Percentiles rank a stretch among this genome's conserved stretches.
Evolutionary conservation across 2,329 filamentous ascomycete genomes (phyloP).

Genomic region (Cladosporium colombiae): DNA sequence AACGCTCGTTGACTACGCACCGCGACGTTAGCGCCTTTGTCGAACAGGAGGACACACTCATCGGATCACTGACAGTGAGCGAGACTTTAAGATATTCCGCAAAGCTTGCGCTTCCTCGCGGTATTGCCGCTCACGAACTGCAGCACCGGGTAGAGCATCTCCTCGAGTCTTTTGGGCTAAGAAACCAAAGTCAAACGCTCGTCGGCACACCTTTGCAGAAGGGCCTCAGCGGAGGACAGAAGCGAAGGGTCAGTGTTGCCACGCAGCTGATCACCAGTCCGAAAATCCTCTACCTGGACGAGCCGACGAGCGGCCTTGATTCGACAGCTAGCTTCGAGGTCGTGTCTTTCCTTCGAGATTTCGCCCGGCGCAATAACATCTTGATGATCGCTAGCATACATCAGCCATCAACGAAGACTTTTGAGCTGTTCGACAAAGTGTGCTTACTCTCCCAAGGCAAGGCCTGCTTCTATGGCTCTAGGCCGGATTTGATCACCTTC

Average conservation of each 20-base stretch:
- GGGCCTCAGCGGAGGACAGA: slow-evolving; percentile 80
- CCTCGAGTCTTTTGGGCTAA: slow-evolving; percentile 69
- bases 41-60: slow-evolving; percentile 81
- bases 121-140: slow-evolving; percentile 59
- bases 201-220: slow-evolving; percentile 79
- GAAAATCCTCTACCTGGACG: slow-evolving; percentile 76
- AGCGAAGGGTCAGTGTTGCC: slow-evolving; percentile 73
- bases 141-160: slow-evolving; percentile 60
- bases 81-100: slow-evolving; percentile 78
- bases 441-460: slow-evolving; percentile 68
- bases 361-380: slow-evolving; percentile 65
- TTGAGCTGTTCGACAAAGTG: slow-evolving; percentile 74
- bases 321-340: slow-evolving; percentile 74
- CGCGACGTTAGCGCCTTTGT: slow-evolving; percentile 70
- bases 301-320: slow-evolving; percentile 79
- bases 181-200: slow-evolving; percentile 64
- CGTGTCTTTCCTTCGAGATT: slow-evolving; percentile 65
- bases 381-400: slow-evolving; percentile 66
- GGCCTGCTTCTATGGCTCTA: slow-evolving; percentile 69
- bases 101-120: slow-evolving; percentile 54
- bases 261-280: slow-evolving; percentile 77
- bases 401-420: slow-evolving; percentile 76
- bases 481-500: slow-evolving; percentile 56
- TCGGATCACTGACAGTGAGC: slow-evolving; percentile 73
- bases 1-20: slow-evolving; percentile 25